phyloP scores from a whole-genome alignment of 768 basidiomycete genomes.

The Kwoniella pini region DNA sequence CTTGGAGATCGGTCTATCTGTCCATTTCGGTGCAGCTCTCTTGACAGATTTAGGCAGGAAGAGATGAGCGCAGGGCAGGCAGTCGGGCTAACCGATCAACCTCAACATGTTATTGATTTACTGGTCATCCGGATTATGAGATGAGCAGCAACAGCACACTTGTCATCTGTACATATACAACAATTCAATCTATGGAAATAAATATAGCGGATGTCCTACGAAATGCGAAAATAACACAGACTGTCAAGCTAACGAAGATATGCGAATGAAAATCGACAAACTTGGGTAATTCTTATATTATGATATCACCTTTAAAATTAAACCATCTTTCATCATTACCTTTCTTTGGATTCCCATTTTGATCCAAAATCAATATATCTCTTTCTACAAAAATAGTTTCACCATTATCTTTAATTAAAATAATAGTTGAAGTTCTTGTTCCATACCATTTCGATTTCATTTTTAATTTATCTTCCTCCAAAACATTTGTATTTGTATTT shows the following conservation, averaged over 20 bases:
- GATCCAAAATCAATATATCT: slow-evolving; percentile 35
- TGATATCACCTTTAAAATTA: slow-evolving; percentile 10
- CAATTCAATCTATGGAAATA: too few species aligned
- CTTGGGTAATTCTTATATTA: background rate
- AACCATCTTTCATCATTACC: slow-evolving; percentile 30
- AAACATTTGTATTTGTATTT: background rate
- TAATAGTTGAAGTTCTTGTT: slow-evolving; percentile 48
- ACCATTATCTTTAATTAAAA: slow-evolving; percentile 45
- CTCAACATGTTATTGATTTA: too few species aligned
- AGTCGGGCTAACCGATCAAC: too few species aligned
- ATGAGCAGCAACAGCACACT: too few species aligned
- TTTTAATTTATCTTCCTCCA: too few species aligned
- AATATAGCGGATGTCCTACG: too few species aligned
- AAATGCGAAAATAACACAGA: background rate
- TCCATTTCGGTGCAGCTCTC: too few species aligned
- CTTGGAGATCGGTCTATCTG: too few species aligned
- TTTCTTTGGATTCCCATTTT: slow-evolving; percentile 19
- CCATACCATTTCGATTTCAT: slow-evolving; percentile 43
- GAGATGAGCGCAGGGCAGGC: too few species aligned
- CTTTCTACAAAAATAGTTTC: slow-evolving; percentile 47
- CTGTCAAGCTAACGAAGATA: background rate
- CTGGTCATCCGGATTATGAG: too few species aligned
- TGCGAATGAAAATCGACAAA: background rate
- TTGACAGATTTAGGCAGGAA: too few species aligned
- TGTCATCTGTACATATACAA: too few species aligned